Percentiles rank a stretch among this genome's conserved stretches.
phyloP scores from a whole-genome alignment of 192 early-diverging fungal species.

The Linnemannia zychae region DNA sequence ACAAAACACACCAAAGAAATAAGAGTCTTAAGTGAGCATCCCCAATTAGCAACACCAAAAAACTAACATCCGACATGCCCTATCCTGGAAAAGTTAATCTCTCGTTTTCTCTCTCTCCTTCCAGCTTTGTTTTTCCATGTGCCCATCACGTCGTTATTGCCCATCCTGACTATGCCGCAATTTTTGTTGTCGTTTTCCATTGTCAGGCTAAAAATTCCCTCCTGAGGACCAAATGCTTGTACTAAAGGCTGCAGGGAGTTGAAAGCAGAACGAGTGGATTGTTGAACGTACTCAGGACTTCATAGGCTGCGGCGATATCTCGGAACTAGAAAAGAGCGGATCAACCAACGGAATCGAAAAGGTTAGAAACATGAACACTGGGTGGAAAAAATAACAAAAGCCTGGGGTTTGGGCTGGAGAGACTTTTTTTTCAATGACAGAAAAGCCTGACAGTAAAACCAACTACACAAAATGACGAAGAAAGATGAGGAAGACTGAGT shows the following conservation, averaged over 20 bases:
- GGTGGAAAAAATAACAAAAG: background rate
- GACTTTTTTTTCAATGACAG: background rate
- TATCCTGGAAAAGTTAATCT: background rate
- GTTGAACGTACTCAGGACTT: conserved; percentile 67
- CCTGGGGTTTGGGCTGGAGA: background rate
- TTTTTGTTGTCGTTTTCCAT: background rate
- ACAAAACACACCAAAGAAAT: conserved; percentile 2
- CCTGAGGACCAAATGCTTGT: background rate
- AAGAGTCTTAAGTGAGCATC: conserved; percentile 4
- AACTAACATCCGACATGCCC: conserved; percentile 5
- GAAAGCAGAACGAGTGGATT: background rate
- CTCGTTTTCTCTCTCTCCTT: background rate
- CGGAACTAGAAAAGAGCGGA: conserved; percentile 75
- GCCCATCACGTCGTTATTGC: background rate
- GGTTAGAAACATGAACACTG: background rate
- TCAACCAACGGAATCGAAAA: background rate
- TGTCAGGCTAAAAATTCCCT: background rate
- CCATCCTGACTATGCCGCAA: background rate
- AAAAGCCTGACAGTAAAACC: background rate
- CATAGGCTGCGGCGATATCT: conserved; percentile 89
- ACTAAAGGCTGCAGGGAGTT: background rate
- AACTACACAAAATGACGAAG: background rate
- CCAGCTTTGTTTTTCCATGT: background rate
- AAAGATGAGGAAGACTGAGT: conserved; percentile 7
- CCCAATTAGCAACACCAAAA: background rate